These are phyloP conservation scores for grape (Vitis vinifera) DNA, from an alignment of 164 flowering plant species.

Conservation along the genomic window DNA sequence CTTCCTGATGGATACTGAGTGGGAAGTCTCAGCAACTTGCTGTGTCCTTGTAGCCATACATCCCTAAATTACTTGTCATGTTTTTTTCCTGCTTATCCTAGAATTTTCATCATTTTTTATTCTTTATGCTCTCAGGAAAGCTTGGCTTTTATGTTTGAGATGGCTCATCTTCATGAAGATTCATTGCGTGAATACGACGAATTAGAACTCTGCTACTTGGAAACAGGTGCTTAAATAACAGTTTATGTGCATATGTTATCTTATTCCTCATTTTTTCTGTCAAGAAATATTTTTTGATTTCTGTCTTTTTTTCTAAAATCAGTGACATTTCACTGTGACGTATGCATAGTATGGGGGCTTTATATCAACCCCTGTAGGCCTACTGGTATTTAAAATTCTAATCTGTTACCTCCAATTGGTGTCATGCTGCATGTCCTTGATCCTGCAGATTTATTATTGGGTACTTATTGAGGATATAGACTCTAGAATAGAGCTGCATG, in stretches of 20 bases:
- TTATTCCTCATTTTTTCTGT: background rate
- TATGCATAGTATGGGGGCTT: too few species aligned
- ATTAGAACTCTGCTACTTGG: constrained; percentile 90
- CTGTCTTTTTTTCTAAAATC: background rate
- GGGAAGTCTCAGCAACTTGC: background rate
- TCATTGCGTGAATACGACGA: constrained; percentile 96
- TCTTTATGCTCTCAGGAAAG: constrained; percentile 68
- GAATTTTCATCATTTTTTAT: background rate
- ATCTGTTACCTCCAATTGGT: too few species aligned
- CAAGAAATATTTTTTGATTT: background rate
- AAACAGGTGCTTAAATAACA: constrained; percentile 56
- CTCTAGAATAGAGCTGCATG: too few species aligned
- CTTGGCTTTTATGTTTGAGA: constrained; percentile 97
- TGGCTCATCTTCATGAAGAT: constrained; percentile 97
- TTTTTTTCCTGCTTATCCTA: background rate
- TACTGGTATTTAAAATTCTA: too few species aligned
- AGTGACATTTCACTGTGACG: background rate
- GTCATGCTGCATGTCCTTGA: too few species aligned
- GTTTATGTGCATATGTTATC: background rate
- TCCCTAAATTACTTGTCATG: background rate
- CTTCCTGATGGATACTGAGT: background rate
- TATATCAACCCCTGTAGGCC: too few species aligned
- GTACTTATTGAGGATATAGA: too few species aligned
- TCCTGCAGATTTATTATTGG: too few species aligned
- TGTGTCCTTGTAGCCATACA: constrained; percentile 4